Evolutionary conservation across 306 rosid species (phyloP).

Genomic region (Lupinus albus): DNA sequence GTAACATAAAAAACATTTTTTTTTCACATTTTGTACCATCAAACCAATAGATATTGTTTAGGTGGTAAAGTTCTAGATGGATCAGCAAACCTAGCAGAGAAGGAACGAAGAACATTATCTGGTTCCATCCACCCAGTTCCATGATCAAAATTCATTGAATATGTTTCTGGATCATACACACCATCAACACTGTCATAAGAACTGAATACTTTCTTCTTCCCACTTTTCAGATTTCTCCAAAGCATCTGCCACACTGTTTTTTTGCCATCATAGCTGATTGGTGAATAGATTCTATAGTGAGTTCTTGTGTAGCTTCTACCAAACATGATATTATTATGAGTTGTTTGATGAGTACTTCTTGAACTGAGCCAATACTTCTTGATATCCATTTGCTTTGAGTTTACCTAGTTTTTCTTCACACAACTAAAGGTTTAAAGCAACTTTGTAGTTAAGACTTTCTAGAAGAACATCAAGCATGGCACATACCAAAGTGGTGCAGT

Average conservation of each 20-base stretch:
- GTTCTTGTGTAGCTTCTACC: slow-evolving; percentile 52
- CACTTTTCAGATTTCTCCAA: slow-evolving; percentile 57
- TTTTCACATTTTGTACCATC: not conserved
- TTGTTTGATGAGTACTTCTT: slow-evolving; percentile 29
- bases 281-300: slow-evolving; percentile 18
- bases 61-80: slow-evolving; percentile 57
- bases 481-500: slow-evolving; percentile 23
- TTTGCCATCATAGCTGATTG: slow-evolving; percentile 31
- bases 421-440: slow-evolving; percentile 3
- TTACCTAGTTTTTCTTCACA: slow-evolving; percentile 19
- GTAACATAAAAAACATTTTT: not conserved
- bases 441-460: not conserved
- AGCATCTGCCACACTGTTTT: slow-evolving; percentile 57
- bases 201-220: slow-evolving; percentile 44
- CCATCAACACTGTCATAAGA: slow-evolving; percentile 39
- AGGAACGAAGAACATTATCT: slow-evolving; percentile 58
- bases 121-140: slow-evolving; percentile 63
- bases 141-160: slow-evolving; percentile 66
- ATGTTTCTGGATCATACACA: slow-evolving; percentile 52
- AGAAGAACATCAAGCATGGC: slow-evolving; percentile 1
- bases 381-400: slow-evolving; percentile 52
- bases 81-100: slow-evolving; percentile 71
- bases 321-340: slow-evolving; percentile 44
- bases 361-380: slow-evolving; percentile 49
- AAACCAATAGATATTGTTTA: slow-evolving; percentile 28